Evolutionary conservation across 169 alveolate species (phyloP).

Genomic region (Perkinsus marinus): DNA sequence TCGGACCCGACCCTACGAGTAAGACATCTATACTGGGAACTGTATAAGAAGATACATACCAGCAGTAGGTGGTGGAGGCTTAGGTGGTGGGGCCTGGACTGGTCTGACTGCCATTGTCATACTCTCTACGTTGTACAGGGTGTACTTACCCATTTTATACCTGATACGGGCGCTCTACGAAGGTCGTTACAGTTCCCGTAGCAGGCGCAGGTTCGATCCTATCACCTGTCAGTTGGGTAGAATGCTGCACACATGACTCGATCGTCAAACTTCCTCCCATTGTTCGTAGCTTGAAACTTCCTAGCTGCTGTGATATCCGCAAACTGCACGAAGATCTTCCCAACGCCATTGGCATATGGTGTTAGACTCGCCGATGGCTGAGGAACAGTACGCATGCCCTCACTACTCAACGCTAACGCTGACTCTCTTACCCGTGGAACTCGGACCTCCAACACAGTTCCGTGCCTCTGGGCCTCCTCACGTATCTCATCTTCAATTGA

Average conservation of each 20-base stretch:
- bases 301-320: conserved; percentile 40
- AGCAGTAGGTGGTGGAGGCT: not conserved
- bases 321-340: conserved; percentile 49
- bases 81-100: not conserved
- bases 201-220: no score
- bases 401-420: not conserved
- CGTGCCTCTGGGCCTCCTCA: conserved; percentile 55
- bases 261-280: conserved; percentile 56
- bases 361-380: not conserved
- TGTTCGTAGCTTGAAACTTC: conserved; percentile 50
- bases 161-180: not conserved
- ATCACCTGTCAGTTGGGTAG: conserved; percentile 41
- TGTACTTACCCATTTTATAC: not conserved
- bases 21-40: not conserved
- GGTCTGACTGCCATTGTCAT: not conserved
- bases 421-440: conserved; percentile 38
- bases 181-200: no score
- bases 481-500: conserved; percentile 34
- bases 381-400: not conserved
- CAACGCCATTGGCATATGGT: not conserved
- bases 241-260: conserved; percentile 62
- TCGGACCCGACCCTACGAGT: not conserved
- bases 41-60: not conserved
- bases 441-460: conserved; percentile 49
- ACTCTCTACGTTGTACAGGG: not conserved